Base-by-base conservation (phyloP, 805 yeast genomes). In the Barnettozyma botsteinii region DNA sequence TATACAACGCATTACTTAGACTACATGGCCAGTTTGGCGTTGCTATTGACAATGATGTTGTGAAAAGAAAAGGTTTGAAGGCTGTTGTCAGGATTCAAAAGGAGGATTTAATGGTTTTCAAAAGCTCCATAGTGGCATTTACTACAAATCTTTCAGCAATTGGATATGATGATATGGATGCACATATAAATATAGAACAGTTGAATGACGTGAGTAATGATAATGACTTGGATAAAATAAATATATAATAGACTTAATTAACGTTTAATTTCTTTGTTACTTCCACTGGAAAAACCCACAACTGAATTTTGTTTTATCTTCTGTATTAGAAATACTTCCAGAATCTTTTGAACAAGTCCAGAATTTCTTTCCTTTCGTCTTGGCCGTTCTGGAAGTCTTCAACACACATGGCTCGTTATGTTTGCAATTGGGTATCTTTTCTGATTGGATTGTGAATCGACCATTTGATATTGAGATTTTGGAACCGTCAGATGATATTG, bases 251-350 rank as follows among this genome's bases (percentile, higher is more conserved):
- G 18, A 11, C 9, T 13, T 15, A 18, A 11, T 7, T n/a, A n/a
- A n/a, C n/a, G n/a, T n/a, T n/a, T n/a, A n/a, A n/a, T n/a, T n/a
- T n/a, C n/a, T n/a, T 8, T 26, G 3, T 45, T 34, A 61, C 11
- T 63, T 69, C 81, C 81, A 75, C 55, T 75, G 67, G 53, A 76
- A 76, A 49, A 57, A 74, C 1, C 72, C 75, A 55, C 81, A 76
- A n/a, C 66, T 67, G 35, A 56, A 62, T 11, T 61, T 64, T 8
- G 43, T 24, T 35, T 60, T 53, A 14, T 52, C 52, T 8, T 43
- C 45, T 17, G 22, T 4, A 13, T 26, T 25, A 25, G 44, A 13
- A n/a, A 39, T 28, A 23, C 41, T 40, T 17, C 67, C 67, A 47
- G 56, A 49, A 2, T 66, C 62, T 43, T 65, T 60, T 0, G 63